Evolutionary conservation across 352 stramenopile genomes (phyloP).

Genomic region (Thraustochytrium sp.): DNA sequence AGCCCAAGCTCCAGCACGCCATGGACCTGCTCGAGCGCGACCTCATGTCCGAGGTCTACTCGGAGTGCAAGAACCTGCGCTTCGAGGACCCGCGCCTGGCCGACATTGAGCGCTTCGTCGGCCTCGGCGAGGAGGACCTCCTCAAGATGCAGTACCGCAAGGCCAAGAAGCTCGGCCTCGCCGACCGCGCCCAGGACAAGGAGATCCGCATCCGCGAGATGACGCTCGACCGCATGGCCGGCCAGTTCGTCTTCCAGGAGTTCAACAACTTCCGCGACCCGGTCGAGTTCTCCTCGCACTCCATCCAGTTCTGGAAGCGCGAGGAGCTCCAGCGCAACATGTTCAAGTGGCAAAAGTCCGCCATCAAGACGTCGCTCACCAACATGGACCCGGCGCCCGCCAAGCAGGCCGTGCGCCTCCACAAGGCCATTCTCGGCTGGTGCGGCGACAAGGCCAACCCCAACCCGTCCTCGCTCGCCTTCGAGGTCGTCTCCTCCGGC

Average conservation of each 20-base stretch:
- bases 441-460: conserved; percentile 87
- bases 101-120: conserved; percentile 50
- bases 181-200: conserved; percentile 47
- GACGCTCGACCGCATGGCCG: conserved; percentile 45
- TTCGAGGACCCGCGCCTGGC: conserved; percentile 43
- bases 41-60: conserved; percentile 50
- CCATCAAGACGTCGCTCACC: conserved; percentile 56
- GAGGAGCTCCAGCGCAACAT: conserved; percentile 55
- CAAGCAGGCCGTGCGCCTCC: conserved; percentile 67
- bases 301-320: conserved; percentile 55
- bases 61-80: conserved; percentile 45
- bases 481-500: conserved; percentile 82
- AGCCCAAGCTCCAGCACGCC: conserved; percentile 10
- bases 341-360: conserved; percentile 55
- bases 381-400: conserved; percentile 53
- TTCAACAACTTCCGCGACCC: conserved; percentile 54
- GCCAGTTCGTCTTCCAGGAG: conserved; percentile 52
- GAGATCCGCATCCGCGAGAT: conserved; percentile 52
- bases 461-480: conserved; percentile 82
- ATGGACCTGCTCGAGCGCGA: conserved; percentile 50
- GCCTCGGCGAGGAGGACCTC: conserved; percentile 45
- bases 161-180: conserved; percentile 45
- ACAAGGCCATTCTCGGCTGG: conserved; percentile 84
- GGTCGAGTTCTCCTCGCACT: conserved; percentile 54
- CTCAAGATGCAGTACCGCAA: conserved; percentile 53